Conservation (phyloP, 495 filamentous ascomycete species). For the Achaetomiella virescens region DNA sequence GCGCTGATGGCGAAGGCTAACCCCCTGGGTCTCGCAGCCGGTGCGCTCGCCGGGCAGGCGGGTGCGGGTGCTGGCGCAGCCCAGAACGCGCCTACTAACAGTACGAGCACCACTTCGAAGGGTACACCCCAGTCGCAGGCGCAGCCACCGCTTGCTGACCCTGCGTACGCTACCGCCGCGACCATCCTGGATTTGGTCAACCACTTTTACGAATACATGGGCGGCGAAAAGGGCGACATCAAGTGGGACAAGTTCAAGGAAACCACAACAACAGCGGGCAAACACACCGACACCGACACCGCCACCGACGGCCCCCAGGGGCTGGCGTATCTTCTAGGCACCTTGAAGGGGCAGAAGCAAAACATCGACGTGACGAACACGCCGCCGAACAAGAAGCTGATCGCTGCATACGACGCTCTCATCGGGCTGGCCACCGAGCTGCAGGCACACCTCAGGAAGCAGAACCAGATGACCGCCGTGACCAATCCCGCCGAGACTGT, state of each 20-base stretch:
- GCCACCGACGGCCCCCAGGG: background rate
- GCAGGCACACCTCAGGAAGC: background rate
- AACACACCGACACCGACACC: background rate
- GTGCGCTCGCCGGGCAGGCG: too few species aligned
- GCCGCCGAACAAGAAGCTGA: background rate
- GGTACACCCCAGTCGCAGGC: too few species aligned
- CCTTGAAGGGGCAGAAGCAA: background rate
- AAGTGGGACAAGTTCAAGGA: background rate
- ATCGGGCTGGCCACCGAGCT: background rate
- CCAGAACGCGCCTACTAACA: too few species aligned
- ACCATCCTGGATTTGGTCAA: constrained; percentile 1
- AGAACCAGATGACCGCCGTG: background rate
- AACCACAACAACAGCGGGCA: too few species aligned
- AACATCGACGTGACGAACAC: background rate
- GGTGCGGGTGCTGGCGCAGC: too few species aligned
- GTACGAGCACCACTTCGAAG: too few species aligned
- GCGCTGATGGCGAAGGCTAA: background rate
- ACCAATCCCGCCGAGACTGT: background rate
- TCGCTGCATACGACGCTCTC: background rate
- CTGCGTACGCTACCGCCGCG: background rate
- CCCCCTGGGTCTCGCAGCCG: too few species aligned
- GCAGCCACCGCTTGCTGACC: background rate
- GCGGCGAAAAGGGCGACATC: background rate
- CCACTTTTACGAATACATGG: background rate
- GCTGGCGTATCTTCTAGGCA: background rate